Evolutionary conservation across 768 basidiomycete genomes (phyloP).

Genomic region (Panus rudis): DNA sequence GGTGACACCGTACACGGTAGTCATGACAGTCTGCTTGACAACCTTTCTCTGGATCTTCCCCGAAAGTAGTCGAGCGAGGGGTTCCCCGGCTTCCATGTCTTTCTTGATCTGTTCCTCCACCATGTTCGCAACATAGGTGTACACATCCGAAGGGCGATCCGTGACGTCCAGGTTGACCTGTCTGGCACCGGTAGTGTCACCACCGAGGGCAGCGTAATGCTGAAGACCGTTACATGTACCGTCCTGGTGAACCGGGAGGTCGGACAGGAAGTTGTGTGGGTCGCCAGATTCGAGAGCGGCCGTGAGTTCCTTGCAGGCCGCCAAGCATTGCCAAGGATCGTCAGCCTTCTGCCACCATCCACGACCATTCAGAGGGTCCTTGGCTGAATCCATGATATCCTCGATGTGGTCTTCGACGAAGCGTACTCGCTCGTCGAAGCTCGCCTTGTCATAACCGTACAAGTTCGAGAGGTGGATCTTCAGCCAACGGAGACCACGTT

Average conservation of each 20-base stretch:
- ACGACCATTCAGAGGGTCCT: conserved; percentile 66
- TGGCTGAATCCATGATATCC: conserved; percentile 77
- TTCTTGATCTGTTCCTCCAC: conserved; percentile 61
- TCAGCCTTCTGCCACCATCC: conserved; percentile 90
- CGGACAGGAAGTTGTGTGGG: conserved; percentile 49
- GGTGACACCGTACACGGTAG: conserved; percentile 97
- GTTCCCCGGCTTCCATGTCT: conserved; percentile 42
- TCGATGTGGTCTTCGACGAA: conserved; percentile 70
- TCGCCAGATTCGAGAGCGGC: conserved; percentile 69
- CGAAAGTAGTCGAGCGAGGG: conserved; percentile 51
- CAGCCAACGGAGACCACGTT: conserved; percentile 84
- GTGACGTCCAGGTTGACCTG: conserved; percentile 88
- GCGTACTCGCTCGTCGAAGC: conserved; percentile 83
- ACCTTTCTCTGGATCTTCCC: conserved; percentile 88
- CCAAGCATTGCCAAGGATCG: conserved; percentile 97
- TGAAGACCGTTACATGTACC: conserved; percentile 98
- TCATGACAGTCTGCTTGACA: conserved; percentile 99
- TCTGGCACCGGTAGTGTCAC: conserved; percentile 78
- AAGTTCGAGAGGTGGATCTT: conserved; percentile 93
- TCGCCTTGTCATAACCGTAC: conserved; percentile 91
- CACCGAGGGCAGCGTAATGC: conserved; percentile 97
- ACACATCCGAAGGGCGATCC: conserved; percentile 90
- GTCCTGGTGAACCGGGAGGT: conserved; percentile 93
- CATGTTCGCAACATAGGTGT: conserved; percentile 83
- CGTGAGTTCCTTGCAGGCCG: conserved; percentile 85